A percentile compares a stretch with the other conserved stretches of the same genome.
These are phyloP conservation scores for Fusarium staphyleae DNA, from an alignment of 2,329 filamentous ascomycete species.

Conservation along the genomic window DNA sequence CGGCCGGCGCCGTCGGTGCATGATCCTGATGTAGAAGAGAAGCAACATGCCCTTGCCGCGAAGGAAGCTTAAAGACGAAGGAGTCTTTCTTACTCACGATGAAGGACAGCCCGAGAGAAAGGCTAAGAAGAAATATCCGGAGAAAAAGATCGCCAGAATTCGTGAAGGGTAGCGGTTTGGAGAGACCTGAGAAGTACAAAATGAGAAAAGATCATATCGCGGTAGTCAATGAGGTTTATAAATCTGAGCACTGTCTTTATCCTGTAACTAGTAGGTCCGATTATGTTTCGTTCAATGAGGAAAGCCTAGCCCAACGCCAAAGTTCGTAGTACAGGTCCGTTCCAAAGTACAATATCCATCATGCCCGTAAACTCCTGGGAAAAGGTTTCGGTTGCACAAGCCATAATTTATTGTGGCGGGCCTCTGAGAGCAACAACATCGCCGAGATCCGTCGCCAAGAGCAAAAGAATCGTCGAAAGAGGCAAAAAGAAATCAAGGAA, in stretches of 20 bases:
- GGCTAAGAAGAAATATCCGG: no score
- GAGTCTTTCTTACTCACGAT: no score
- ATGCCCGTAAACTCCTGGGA: conserved; percentile 26
- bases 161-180: no score
- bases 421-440: neutral
- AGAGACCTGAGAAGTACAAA: no score
- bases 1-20: conserved; percentile 56
- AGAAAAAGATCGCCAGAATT: no score
- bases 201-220: no score
- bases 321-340: conserved; percentile 5
- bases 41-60: conserved; percentile 37
- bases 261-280: neutral
- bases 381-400: neutral
- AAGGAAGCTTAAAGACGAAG: conserved; percentile 20
- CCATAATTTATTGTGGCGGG: no score
- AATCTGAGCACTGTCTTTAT: conserved; percentile 6
- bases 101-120: neutral
- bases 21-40: conserved; percentile 42
- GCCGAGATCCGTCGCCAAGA: neutral
- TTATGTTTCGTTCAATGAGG: neutral
- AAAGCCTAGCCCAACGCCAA: conserved; percentile 12
- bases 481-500: conserved; percentile 25
- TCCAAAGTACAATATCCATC: conserved; percentile 1
- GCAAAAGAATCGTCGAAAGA: conserved; percentile 10
- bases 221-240: neutral